A percentile compares a stretch with the other conserved stretches of the same genome.
Evolutionary conservation across 805 yeast species (phyloP).

Genomic region (Yarrowia sp.): DNA sequence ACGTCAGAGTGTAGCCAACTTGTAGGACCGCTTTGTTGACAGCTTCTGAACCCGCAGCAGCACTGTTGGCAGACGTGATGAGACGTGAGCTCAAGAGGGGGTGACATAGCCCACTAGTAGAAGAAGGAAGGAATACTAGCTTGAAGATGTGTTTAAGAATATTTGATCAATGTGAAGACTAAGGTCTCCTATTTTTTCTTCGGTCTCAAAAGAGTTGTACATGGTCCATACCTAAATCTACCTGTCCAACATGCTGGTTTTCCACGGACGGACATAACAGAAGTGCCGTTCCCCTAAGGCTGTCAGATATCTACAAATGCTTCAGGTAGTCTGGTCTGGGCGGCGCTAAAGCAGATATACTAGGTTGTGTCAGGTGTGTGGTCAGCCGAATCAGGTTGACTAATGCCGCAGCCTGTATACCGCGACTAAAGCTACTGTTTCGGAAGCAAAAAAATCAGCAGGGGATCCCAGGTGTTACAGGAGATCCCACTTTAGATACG

Average conservation of each 20-base stretch:
- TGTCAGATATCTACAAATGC: neutral
- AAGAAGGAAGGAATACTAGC: neutral
- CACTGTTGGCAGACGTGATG: slow-evolving; percentile 19
- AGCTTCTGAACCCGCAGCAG: neutral
- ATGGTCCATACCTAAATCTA: neutral
- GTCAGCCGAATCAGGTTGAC: neutral
- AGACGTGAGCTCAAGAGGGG: slow-evolving; percentile 13
- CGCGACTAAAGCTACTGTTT: neutral
- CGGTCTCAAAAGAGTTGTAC: neutral
- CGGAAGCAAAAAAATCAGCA: neutral
- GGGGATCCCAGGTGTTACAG: neutral
- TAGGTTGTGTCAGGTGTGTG: neutral
- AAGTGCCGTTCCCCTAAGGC: neutral
- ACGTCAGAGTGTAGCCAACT: neutral
- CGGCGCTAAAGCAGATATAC: neutral
- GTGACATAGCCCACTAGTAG: neutral
- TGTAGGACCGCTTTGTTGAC: neutral
- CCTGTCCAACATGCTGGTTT: neutral
- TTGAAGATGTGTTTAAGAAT: neutral
- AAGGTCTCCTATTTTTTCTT: too few relatives aligned
- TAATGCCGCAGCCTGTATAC: neutral
- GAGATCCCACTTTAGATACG: neutral
- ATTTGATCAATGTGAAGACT: neutral
- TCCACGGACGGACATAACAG: neutral
- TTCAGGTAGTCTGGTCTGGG: neutral